Conservation (phyloP, 768 basidiomycete genomes). For the Roridomyces roridus region DNA sequence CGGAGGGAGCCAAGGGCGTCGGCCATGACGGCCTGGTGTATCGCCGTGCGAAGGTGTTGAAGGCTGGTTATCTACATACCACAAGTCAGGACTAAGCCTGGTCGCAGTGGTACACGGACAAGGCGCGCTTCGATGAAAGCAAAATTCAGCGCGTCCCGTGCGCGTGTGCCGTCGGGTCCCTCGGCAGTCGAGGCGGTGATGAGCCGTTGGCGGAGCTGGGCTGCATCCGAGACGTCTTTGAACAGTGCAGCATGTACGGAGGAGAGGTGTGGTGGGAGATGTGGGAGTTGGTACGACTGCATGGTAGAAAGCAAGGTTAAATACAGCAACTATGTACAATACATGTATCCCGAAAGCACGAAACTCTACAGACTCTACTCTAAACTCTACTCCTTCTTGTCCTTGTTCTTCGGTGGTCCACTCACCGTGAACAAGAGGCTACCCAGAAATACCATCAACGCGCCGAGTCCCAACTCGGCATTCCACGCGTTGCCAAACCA, state of each 20-base stretch:
- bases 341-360: neutral
- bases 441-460: conserved; percentile 75
- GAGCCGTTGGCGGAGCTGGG: conserved; percentile 66
- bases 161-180: conserved; percentile 66
- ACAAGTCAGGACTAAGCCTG: neutral
- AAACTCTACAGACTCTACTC: neutral
- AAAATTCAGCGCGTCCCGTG: conserved; percentile 84
- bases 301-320: conserved; percentile 38
- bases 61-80: conserved; percentile 74
- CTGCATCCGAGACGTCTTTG: conserved; percentile 67
- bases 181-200: conserved; percentile 68
- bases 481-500: conserved; percentile 84
- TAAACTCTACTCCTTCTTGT: conserved; percentile 12
- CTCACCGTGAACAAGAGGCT: conserved; percentile 63
- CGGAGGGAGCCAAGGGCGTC: conserved; percentile 62
- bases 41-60: conserved; percentile 82
- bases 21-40: conserved; percentile 82
- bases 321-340: neutral
- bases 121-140: conserved; percentile 88
- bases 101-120: conserved; percentile 49
- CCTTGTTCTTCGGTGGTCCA: conserved; percentile 17
- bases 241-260: conserved; percentile 71
- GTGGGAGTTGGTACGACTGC: conserved; percentile 62
- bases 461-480: conserved; percentile 65
- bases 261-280: conserved; percentile 48